Evolutionary conservation across 208 protist genomes (phyloP), one percentile per base, ranked within the genome.

Genomic region (Entamoeba moshkovskii): DNA sequence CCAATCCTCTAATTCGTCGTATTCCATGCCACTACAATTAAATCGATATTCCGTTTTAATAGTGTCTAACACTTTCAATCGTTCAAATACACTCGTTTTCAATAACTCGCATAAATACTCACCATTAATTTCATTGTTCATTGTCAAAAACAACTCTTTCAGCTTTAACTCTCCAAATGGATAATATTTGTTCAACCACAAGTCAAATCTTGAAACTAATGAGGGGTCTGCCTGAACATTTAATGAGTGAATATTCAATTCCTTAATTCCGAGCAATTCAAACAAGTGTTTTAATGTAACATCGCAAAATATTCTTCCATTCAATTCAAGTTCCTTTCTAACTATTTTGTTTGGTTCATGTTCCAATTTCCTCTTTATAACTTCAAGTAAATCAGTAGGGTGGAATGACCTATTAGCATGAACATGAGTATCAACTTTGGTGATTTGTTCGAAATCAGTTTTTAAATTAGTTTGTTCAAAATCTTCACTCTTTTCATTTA

Each of bases 351-450:
- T 96, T 45, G 96, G 96, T 95, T 96, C 97, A 66, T 98, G 96
- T 93, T 96, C 96, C 38, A 98, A 93, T 94, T 99, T 99, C 52
- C 96, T 95, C 93, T 98, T 96, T 45, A 99, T 97, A 96, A 98
- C 99, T 73, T 96, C 95, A 25, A 98, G 95, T 25, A 99, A 96
- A 93, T 98, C 97, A 94, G 97, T 96, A 49, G 97, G 96, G 13
- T 97, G 98, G 97, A 99, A 98, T 29, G 97, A 97, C 25, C 98
- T 97, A 5, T 97, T 97, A 95, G 98, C 97, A 95, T 99, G 98
- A 92, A 99, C 98, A 93, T 99, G 98, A 42, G 98, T 99, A 95
- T 99, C 98, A 45, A 99, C 98, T 94, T 99, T 99, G 29, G 96
- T 97, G 11, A 98, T 97, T 92, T 66, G 42, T n/a, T 93, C 38